Evolutionary conservation across 2,329 filamentous ascomycete genomes (phyloP).

Genomic region (Pyrenophora seminiperda): DNA sequence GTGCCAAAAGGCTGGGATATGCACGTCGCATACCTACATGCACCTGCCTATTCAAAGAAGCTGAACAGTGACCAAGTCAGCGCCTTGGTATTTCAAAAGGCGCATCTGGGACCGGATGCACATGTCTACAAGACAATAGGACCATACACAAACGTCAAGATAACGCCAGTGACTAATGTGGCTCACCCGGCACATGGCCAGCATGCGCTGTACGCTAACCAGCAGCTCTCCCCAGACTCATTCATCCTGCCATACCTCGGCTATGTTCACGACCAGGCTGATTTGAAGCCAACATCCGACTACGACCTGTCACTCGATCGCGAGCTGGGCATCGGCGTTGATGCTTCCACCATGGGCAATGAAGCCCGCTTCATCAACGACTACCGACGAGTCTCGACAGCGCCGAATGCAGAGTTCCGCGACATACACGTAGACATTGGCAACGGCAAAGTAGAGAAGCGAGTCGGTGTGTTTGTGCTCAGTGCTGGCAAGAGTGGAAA

Average conservation of each 20-base stretch:
- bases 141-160: conserved; percentile 49
- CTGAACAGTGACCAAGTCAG: conserved; percentile 30
- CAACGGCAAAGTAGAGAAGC: conserved; percentile 50
- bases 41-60: conserved; percentile 41
- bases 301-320: conserved; percentile 60
- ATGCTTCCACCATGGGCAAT: conserved; percentile 56
- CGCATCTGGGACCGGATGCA: conserved; percentile 22
- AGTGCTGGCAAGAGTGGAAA: conserved; percentile 56
- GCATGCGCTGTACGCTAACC: conserved; percentile 55
- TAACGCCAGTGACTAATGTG: conserved; percentile 48
- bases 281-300: conserved; percentile 52
- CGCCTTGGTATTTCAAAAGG: conserved; percentile 28
- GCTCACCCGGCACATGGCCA: conserved; percentile 57
- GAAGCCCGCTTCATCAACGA: conserved; percentile 61
- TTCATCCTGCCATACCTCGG: conserved; percentile 59
- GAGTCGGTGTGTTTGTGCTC: conserved; percentile 59
- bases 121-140: conserved; percentile 21
- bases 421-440: conserved; percentile 48
- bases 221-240: conserved; percentile 51
- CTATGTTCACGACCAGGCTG: conserved; percentile 52
- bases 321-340: conserved; percentile 55
- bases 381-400: conserved; percentile 54
- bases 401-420: conserved; percentile 53
- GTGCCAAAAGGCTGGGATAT: conserved; percentile 42
- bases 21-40: conserved; percentile 33